Percentiles rank a stretch among this genome's conserved stretches.
Conservation (phyloP, 805 yeast species). For the Candida sphagnicola region DNA sequence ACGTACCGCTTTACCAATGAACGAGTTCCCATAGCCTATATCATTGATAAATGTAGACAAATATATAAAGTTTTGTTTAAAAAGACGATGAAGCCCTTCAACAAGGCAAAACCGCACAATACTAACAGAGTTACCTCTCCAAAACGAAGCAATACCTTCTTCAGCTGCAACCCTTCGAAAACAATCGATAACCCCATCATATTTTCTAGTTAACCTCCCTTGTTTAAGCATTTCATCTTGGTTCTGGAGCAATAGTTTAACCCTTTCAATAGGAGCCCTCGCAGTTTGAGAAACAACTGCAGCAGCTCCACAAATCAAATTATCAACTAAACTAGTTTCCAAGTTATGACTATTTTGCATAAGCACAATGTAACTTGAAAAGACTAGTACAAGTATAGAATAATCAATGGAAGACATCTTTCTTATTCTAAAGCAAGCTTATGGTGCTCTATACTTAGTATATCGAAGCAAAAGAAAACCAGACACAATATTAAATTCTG, state of each 20-base stretch:
- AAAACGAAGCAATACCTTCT: slow-evolving; percentile 90
- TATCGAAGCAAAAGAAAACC: no score
- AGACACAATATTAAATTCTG: no score
- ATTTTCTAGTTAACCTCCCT: slow-evolving; percentile 84
- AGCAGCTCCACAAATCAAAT: slow-evolving; percentile 98
- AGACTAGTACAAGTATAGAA: no score
- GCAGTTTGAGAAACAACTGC: slow-evolving; percentile 98
- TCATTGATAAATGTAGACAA: slow-evolving; percentile 97
- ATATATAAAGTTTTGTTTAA: slow-evolving; percentile 95
- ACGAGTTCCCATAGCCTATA: slow-evolving; percentile 89
- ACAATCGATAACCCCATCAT: slow-evolving; percentile 90
- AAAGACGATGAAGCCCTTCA: slow-evolving; percentile 97
- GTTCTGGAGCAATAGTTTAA: slow-evolving; percentile 92
- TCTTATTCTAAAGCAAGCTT: no score
- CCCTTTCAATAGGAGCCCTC: slow-evolving; percentile 97
- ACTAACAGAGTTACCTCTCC: slow-evolving; percentile 99
- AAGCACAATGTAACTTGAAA: no score
- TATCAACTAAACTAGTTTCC: slow-evolving; percentile 44
- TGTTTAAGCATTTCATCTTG: slow-evolving; percentile 98
- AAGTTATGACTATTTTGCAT: no score
- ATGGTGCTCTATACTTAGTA: no score
- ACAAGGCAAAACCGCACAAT: slow-evolving; percentile 99
- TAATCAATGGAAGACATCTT: no score
- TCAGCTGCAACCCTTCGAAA: slow-evolving; percentile 91
- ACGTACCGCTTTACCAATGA: slow-evolving; percentile 97